Percentiles rank a stretch among this genome's conserved stretches.
These are phyloP conservation scores for Vicia villosa DNA, from an alignment of 306 rosid genomes.

Conservation along the genomic window DNA sequence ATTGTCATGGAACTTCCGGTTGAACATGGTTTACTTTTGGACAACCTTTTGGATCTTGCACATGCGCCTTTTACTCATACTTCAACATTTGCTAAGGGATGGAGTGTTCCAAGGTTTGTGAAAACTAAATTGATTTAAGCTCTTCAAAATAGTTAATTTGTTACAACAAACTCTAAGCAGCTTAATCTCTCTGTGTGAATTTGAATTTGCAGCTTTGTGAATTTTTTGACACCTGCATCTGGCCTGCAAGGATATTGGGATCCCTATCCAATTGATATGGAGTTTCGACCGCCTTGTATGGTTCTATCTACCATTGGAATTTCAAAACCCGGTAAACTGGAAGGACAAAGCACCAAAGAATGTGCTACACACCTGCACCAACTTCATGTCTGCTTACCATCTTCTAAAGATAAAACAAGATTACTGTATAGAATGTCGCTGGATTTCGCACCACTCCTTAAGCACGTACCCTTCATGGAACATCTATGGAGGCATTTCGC, in stretches of 20 bases:
- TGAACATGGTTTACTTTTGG: slow-evolving; percentile 93
- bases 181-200: slow-evolving; percentile 34
- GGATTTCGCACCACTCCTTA: slow-evolving; percentile 85
- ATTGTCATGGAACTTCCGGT: slow-evolving; percentile 89
- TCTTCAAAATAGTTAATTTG: background rate
- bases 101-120: slow-evolving; percentile 92
- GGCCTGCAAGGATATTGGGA: slow-evolving; percentile 97
- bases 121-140: background rate
- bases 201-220: slow-evolving; percentile 77
- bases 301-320: slow-evolving; percentile 93
- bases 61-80: slow-evolving; percentile 99
- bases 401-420: slow-evolving; percentile 79
- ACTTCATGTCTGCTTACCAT: slow-evolving; percentile 91
- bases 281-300: slow-evolving; percentile 94
- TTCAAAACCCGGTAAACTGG: slow-evolving; percentile 89
- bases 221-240: slow-evolving; percentile 84
- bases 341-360: slow-evolving; percentile 73
- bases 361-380: slow-evolving; percentile 90
- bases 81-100: slow-evolving; percentile 96
- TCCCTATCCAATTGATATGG: slow-evolving; percentile 97
- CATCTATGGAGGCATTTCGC: slow-evolving; percentile 86
- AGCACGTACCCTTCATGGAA: slow-evolving; percentile 79
- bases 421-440: slow-evolving; percentile 89
- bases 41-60: slow-evolving; percentile 97
- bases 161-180: background rate